Evolutionary conservation across 2,329 filamentous ascomycete species (phyloP).

Genomic region (Fusarium ambrosium): DNA sequence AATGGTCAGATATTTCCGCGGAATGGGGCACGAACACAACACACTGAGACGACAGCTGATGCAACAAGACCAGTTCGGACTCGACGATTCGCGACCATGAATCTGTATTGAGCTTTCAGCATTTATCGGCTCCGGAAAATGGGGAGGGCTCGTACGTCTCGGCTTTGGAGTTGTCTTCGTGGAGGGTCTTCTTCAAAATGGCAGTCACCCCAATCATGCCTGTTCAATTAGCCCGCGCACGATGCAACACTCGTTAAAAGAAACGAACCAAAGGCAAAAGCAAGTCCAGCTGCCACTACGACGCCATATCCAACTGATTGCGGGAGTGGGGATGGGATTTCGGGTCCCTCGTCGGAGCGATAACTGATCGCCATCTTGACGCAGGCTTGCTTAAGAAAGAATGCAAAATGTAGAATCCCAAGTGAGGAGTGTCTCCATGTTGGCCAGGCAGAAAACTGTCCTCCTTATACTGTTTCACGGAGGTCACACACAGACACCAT

Average conservation of each 20-base stretch:
- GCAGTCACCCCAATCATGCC: conserved; percentile 25
- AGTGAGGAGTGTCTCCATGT: background rate
- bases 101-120: background rate
- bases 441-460: background rate
- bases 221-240: background rate
- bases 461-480: background rate
- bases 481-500: background rate
- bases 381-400: background rate
- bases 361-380: background rate
- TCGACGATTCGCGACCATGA: conserved; percentile 26
- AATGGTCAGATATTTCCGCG: background rate
- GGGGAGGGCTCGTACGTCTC: conserved; percentile 4
- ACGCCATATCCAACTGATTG: conserved; percentile 76
- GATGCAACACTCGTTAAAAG: background rate
- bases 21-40: too few species aligned
- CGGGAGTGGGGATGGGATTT: conserved; percentile 18
- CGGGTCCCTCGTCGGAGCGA: conserved; percentile 7
- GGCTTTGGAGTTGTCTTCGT: conserved; percentile 26
- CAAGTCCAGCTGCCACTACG: conserved; percentile 78
- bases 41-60: conserved; percentile 23
- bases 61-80: conserved; percentile 24
- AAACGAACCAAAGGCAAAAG: conserved; percentile 78
- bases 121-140: too few species aligned
- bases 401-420: background rate
- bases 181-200: conserved; percentile 24